Base-by-base conservation (phyloP, 2,329 filamentous ascomycete species). In the Mycosphaerelloides madeirae region DNA sequence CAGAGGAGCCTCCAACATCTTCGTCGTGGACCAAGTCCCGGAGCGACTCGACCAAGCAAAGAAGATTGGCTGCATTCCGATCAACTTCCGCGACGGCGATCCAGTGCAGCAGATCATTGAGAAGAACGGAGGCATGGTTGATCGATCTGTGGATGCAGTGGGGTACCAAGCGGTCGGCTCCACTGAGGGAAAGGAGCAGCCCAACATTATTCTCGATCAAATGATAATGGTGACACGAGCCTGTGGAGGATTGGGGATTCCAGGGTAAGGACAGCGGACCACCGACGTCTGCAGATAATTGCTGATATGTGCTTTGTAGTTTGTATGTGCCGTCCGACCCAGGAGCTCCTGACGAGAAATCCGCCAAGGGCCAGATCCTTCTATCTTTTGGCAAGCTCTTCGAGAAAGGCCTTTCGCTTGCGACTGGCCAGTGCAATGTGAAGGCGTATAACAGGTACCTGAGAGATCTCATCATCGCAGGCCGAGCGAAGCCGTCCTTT, bases 321-420 rank as follows among this genome's bases (percentile, higher is more conserved):
- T 53, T 62, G 5, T 63, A 64, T 38, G 60, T 64, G 12, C 68
- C 78, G 13, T 68, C 68, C 37, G 77, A 84, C 49, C 81, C 81
- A 12, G 80, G 81, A 36, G 81, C 80, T 25, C 75, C 79, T 2
- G 80, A 84, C 48, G 72, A 71, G 41, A 74, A 79, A 33, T 70
- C 74, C 14, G 76, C 72, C n/a, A 79, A 81, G 55, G 81, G 81
- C 0, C 77, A 81, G 70, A 77, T 84, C 42, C 68, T 79, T 49
- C 68, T 84, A 20, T 79, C 75, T 42, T 84, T 84, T 54, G 80
- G 81, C 44, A 84, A 84, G 61, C 67, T 84, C 0, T 84, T 84
- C 54, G 80, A 84, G 54, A 84, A 84, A 72, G 79, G 80, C 1
- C 67, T 84, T 4, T 71, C 73, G 2, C 66, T 84, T 2, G 46